These are phyloP conservation scores for Paxillus involutus DNA, from an alignment of 768 basidiomycete genomes.

Conservation along the genomic window DNA sequence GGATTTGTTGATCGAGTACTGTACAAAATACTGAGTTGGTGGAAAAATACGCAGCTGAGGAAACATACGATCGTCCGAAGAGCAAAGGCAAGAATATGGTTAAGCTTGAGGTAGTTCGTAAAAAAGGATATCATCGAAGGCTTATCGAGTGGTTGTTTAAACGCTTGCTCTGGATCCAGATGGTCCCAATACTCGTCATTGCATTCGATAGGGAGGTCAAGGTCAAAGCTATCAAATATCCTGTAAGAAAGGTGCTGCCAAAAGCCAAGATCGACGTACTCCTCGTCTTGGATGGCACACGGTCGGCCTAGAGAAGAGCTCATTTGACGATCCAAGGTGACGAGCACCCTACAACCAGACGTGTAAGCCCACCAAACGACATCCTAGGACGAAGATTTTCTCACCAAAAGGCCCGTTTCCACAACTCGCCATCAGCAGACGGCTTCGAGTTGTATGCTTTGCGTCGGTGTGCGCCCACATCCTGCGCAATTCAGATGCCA, in stretches of 20 bases:
- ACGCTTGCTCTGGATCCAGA: constrained; percentile 45
- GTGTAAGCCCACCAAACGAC: not conserved
- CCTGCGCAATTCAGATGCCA: constrained; percentile 57
- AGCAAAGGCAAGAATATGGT: constrained; percentile 62
- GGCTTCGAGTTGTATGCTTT: constrained; percentile 30
- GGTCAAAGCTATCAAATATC: constrained; percentile 48
- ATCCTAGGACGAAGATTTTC: not conserved
- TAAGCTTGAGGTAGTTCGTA: constrained; percentile 51
- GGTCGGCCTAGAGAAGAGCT: constrained; percentile 63
- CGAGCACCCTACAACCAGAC: constrained; percentile 23
- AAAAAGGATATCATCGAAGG: constrained; percentile 57
- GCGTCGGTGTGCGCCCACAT: constrained; percentile 54
- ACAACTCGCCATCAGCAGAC: constrained; percentile 55
- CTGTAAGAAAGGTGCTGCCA: not conserved
- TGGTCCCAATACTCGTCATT: constrained; percentile 71
- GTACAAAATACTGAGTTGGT: not conserved
- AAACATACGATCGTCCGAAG: constrained; percentile 59
- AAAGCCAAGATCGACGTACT: constrained; percentile 42
- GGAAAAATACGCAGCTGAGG: not conserved
- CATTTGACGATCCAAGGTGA: constrained; percentile 29
- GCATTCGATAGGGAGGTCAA: constrained; percentile 62
- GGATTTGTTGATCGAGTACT: constrained; percentile 75
- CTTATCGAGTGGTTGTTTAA: constrained; percentile 62
- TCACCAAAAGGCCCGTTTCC: constrained; percentile 56
- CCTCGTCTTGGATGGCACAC: constrained; percentile 67